Evolutionary conservation across 176 grass and related monocot genomes (phyloP).

Genomic region (Aechmea fasciata): DNA sequence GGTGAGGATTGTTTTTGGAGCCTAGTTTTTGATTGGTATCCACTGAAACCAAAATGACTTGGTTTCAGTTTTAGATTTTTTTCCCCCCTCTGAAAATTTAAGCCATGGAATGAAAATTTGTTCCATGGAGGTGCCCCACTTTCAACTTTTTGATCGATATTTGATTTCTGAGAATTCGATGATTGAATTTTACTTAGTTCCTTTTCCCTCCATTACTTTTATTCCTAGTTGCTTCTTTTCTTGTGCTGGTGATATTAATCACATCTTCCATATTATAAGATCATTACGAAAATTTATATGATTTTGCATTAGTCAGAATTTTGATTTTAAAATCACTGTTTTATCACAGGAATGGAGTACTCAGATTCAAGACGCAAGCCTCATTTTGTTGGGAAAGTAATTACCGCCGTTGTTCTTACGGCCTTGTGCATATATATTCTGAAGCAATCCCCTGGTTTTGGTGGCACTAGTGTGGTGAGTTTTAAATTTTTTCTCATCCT

Average conservation of each 20-base stretch:
- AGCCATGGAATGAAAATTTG: no score
- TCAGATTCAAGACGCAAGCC: slow-evolving; percentile 83
- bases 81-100: no score
- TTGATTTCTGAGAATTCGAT: no score
- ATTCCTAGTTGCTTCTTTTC: slow-evolving; percentile 3
- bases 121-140: no score
- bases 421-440: slow-evolving; percentile 85
- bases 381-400: slow-evolving; percentile 64
- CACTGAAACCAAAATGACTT: no score
- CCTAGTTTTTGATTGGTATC: no score
- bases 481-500: slow-evolving; percentile 13
- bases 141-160: no score
- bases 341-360: slow-evolving; percentile 73
- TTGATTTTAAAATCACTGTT: neutral
- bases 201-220: neutral
- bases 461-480: slow-evolving; percentile 63
- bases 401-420: slow-evolving; percentile 47
- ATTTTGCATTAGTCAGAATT: slow-evolving; percentile 13
- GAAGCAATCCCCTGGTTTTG: slow-evolving; percentile 90
- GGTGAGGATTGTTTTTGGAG: no score
- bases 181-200: no score
- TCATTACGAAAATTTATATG: neutral
- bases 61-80: no score
- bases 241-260: slow-evolving; percentile 15
- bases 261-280: neutral